Percentiles rank a stretch among this genome's conserved stretches.
Conservation (phyloP, 164 flowering plant genomes). For the Stephania cephalantha region DNA sequence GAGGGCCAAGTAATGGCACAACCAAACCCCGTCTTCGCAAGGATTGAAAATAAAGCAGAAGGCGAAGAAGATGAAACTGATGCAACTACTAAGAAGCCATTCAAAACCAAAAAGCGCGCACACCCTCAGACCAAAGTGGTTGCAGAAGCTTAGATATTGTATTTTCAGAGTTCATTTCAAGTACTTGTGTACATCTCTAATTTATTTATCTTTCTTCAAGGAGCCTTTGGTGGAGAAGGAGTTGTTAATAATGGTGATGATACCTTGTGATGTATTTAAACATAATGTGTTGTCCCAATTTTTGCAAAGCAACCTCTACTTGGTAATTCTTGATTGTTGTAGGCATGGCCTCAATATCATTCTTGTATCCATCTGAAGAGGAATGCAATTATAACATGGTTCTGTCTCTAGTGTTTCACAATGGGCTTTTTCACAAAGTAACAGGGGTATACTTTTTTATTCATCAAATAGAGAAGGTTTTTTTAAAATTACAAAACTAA, state of each 20-base stretch:
- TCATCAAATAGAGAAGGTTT: too few relatives aligned
- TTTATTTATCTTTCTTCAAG: background rate
- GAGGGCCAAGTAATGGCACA: constrained; percentile 79
- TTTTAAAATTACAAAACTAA: too few relatives aligned
- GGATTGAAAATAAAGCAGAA: constrained; percentile 50
- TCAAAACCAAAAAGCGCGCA: constrained; percentile 29
- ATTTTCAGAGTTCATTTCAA: background rate
- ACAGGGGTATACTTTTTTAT: too few relatives aligned
- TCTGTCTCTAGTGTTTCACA: too few relatives aligned
- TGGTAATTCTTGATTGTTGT: background rate
- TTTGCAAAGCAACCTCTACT: background rate
- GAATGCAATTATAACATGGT: too few relatives aligned
- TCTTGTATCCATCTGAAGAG: too few relatives aligned
- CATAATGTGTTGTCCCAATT: background rate
- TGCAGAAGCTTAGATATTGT: constrained; percentile 41
- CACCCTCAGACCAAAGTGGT: constrained; percentile 30
- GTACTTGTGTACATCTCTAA: background rate
- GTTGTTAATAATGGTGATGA: background rate
- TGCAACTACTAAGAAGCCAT: constrained; percentile 27
- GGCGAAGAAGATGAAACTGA: constrained; percentile 28
- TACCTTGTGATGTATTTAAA: background rate
- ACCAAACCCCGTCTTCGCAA: constrained; percentile 77
- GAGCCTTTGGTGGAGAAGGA: background rate
- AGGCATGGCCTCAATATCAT: too few relatives aligned
- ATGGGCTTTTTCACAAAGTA: too few relatives aligned